Evolutionary conservation across 2,329 filamentous ascomycete species (phyloP), one percentile per base, ranked within the genome.

Genomic region (Fusarium nisikadoi): DNA sequence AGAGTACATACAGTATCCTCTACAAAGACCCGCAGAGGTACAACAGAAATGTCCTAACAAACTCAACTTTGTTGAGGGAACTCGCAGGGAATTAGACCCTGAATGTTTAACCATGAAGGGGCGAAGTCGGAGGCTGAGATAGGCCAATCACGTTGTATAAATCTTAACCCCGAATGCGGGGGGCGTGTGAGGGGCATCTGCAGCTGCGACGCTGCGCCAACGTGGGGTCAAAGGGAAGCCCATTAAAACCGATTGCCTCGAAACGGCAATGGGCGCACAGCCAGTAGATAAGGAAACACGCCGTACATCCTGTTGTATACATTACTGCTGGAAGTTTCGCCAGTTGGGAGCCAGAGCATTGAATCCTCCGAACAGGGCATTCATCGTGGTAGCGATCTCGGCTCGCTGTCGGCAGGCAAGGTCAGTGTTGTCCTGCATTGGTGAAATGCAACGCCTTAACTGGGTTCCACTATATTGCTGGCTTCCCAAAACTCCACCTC

Each of bases 101-200:
- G 67, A 65, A 68, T 57, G 61, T 61, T 41, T 43, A 46, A 38
- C 54, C 23, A 56, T 70, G 43, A 49, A 69, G 52, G 57, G 58
- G 64, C 55, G 47, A 61, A 38, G 31, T 58, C 52, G 46, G n/a
- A 55, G 33, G 20, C 27, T 46, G 47, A 49, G 42, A 43, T 55
- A 36, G 19, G 20, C 75, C 69, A 76, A 77, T 76, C 31, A 66
- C 39, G 27, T 35, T 20, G 23, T 49, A 23, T 33, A 45, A 31
- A 59, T 38, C 16, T 36, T 50, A 52, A 75, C 75, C 75, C 75
- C 65, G 63, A 76, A 75, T 76, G 75, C 75, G 73, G 73, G 75
- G 74, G n/a, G n/a, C 31, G 38, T 59, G 33, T 64, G 73, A 74
- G 74, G 74, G 72, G 70, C 67, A 69, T 27, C 57, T 65, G 65